A percentile compares a stretch with the other conserved stretches of the same genome.
phyloP scores from a whole-genome alignment of 2,329 filamentous ascomycete species.

The Epichloe festucae region DNA sequence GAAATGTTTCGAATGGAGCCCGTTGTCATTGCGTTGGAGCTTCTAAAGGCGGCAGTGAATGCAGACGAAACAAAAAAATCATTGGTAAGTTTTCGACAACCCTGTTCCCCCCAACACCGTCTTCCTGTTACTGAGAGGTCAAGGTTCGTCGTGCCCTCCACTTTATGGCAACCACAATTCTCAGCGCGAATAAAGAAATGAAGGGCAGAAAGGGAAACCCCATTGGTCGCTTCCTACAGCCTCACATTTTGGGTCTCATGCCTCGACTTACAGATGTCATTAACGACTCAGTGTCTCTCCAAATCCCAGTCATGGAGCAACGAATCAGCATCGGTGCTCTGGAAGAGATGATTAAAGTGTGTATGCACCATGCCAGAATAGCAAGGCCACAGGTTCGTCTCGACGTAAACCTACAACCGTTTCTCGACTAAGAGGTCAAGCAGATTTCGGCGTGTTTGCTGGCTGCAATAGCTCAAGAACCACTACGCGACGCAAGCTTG shows the following conservation, averaged over 20 bases:
- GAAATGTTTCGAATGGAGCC: slow-evolving; percentile 64
- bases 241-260: slow-evolving; percentile 77
- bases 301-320: slow-evolving; percentile 52
- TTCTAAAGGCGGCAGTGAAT: slow-evolving; percentile 69
- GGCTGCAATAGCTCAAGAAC: slow-evolving; percentile 62
- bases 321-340: slow-evolving; percentile 69
- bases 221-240: slow-evolving; percentile 65
- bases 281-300: slow-evolving; percentile 48
- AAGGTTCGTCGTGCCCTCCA: slow-evolving; percentile 36
- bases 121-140: neutral
- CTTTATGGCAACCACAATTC: slow-evolving; percentile 30
- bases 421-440: slow-evolving; percentile 1
- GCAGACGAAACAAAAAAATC: slow-evolving; percentile 41
- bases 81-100: slow-evolving; percentile 36
- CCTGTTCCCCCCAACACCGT: neutral
- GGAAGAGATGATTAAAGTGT: slow-evolving; percentile 73
- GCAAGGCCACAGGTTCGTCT: slow-evolving; percentile 68
- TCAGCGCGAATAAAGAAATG: slow-evolving; percentile 26
- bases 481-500: slow-evolving; percentile 68
- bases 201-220: slow-evolving; percentile 40
- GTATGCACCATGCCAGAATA: slow-evolving; percentile 58
- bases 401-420: neutral
- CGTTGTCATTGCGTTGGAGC: slow-evolving; percentile 62
- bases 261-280: slow-evolving; percentile 67
- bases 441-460: slow-evolving; percentile 87